Base-by-base conservation (phyloP, 78 protist species). In the Dictyostelium brefeldianum region DNA sequence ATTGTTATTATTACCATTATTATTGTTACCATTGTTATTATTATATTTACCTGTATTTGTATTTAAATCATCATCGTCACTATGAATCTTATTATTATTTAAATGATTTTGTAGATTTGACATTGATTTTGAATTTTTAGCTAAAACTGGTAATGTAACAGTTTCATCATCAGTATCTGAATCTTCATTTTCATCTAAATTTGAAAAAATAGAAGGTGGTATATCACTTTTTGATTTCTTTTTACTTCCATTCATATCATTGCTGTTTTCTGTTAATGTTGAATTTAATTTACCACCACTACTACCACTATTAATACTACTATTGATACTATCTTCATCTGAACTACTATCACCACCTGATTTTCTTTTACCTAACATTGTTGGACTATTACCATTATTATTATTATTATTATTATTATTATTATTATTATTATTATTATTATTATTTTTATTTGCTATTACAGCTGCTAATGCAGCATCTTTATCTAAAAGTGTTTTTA, bases 291-390 rank as follows among this genome's bases (percentile, higher is more conserved):
- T 46, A 3, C 20, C 43, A 70, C 77, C 29, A 22, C 29, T 69
- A 73, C 22, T 74, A 46, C 56, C 29, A 7, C 57, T 12, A 46
- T 22, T 41, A 70, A 15, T 18, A 41, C 17, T 46, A 81, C n/a
- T 62, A 62, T 50, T 80, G 41, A 14, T 54, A 2, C 41, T 79
- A 51, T 31, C 51, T 0, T 22, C 15, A 56, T 25, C 47, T n/a
- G 31, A 31, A 43, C 20, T 6, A 27, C 18, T 20, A 22, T 22
- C 29, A 12, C 77, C 84, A 8, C 78, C 84, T 14, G 93, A 87
- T 51, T 87, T 87, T 87, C 93, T 87, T 64, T 87, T 87, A 6
- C 93, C 93, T 11, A 87, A 77, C 41, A 59, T n/a, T 57, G 27
- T 56, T 22, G 56, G 27, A 10, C 51, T 31, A 29, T 31, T 25